These are phyloP conservation scores for Chaetomium tenue DNA, from an alignment of 495 filamentous ascomycete genomes.

Conservation along the genomic window DNA sequence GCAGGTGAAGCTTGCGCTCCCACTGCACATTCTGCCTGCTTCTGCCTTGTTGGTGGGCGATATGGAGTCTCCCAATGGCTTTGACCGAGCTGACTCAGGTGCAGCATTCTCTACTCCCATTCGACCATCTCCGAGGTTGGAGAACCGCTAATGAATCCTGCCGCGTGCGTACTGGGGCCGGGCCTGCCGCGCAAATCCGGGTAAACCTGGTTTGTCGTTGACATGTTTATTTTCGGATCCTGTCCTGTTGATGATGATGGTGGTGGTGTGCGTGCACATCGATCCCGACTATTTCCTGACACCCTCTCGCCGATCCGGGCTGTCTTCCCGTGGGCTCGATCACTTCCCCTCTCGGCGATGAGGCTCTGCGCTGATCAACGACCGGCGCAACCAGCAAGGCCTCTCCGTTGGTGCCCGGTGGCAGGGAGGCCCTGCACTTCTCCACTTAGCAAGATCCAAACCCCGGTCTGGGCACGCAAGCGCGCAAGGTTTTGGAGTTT, in stretches of 20 bases:
- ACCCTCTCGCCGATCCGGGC: background rate
- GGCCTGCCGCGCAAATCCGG: background rate
- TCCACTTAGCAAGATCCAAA: background rate
- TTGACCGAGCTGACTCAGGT: slow-evolving; percentile 3
- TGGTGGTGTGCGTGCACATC: no score
- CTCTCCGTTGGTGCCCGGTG: background rate
- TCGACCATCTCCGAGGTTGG: background rate
- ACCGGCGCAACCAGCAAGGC: background rate
- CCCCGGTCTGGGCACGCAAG: background rate
- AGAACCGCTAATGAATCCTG: background rate
- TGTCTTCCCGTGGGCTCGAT: background rate
- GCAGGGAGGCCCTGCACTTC: background rate
- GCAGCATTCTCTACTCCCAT: background rate
- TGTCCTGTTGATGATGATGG: background rate
- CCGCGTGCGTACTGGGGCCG: background rate
- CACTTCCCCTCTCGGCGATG: slow-evolving; percentile 14
- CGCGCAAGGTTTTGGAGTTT: background rate
- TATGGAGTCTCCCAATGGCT: background rate
- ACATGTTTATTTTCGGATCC: background rate
- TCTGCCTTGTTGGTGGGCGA: background rate
- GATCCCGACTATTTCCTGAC: background rate
- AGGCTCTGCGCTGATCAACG: slow-evolving; percentile 23
- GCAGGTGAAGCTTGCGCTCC: background rate
- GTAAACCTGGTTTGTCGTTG: background rate
- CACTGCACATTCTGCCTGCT: background rate